Conservation (phyloP, 805 yeast species). For the Maudiozyma turicensis region DNA sequence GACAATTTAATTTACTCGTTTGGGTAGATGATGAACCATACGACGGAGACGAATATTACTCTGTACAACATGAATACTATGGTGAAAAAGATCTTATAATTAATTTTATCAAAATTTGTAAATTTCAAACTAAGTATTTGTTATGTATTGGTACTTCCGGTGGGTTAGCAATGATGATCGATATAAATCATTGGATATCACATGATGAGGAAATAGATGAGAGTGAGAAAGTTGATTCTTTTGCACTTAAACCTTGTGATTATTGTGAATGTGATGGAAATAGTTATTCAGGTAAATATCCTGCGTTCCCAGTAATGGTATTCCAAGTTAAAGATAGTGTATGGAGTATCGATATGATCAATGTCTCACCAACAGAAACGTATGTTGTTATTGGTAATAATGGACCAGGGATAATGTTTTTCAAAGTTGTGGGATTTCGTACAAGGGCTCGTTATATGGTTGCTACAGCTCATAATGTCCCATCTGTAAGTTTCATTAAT, state of each 20-base stretch:
- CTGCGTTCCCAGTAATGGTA: slow-evolving; percentile 4
- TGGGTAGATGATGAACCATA: not conserved
- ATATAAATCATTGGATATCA: slow-evolving; percentile 16
- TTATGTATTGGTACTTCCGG: slow-evolving; percentile 46
- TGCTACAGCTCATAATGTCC: slow-evolving; percentile 11
- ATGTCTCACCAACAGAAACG: not conserved
- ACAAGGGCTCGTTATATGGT: too few relatives aligned
- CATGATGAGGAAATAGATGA: not conserved
- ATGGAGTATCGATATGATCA: slow-evolving; percentile 19
- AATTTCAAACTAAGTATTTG: slow-evolving; percentile 33
- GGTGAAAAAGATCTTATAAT: not conserved
- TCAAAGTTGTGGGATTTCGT: not conserved
- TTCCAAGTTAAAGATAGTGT: slow-evolving; percentile 11
- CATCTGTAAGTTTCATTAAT: slow-evolving; percentile 12
- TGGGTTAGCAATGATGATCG: slow-evolving; percentile 38
- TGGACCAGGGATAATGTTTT: slow-evolving; percentile 14
- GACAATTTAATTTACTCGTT: not conserved
- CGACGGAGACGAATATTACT: not conserved
- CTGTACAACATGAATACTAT: not conserved
- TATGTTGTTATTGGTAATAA: slow-evolving; percentile 18
- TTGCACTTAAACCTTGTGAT: not conserved
- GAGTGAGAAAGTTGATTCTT: not conserved
- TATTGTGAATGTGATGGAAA: not conserved
- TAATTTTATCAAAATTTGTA: slow-evolving; percentile 37
- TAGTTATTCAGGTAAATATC: not conserved